phyloP scores from a whole-genome alignment of 441 rosid species.

The Lagerstroemia fauriei region DNA sequence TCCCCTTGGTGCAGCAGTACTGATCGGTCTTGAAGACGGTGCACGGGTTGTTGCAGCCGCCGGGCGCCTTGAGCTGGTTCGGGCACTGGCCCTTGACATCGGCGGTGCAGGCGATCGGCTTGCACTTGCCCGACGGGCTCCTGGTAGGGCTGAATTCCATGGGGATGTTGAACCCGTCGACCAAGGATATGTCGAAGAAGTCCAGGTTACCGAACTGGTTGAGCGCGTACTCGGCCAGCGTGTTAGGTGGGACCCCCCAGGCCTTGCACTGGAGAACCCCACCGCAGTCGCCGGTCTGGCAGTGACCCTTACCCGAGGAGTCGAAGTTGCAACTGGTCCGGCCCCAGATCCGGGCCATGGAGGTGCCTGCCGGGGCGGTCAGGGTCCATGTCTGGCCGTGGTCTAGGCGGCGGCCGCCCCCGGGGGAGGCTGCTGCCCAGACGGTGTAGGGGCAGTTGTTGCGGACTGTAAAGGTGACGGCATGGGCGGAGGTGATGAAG shows the following conservation, averaged over 20 bases:
- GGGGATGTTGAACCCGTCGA: slow-evolving; percentile 67
- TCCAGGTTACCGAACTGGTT: slow-evolving; percentile 39
- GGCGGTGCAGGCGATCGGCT: slow-evolving; percentile 37
- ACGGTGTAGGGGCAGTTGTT: slow-evolving; percentile 47
- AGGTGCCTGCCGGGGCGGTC: slow-evolving; percentile 32
- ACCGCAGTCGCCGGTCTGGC: slow-evolving; percentile 53
- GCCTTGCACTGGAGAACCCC: slow-evolving; percentile 49
- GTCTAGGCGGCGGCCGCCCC: slow-evolving; percentile 50
- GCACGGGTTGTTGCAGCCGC: slow-evolving; percentile 56
- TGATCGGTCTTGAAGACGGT: slow-evolving; percentile 45
- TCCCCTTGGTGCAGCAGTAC: slow-evolving; percentile 54
- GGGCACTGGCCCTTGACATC: slow-evolving; percentile 50
- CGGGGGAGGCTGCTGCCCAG: slow-evolving; percentile 55
- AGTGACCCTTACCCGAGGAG: slow-evolving; percentile 41
- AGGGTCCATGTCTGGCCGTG: slow-evolving; percentile 47
- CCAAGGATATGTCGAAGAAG: slow-evolving; percentile 50
- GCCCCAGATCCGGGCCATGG: slow-evolving; percentile 52
- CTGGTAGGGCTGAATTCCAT: slow-evolving; percentile 45
- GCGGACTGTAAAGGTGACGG: slow-evolving; percentile 42
- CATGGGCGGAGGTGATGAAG: slow-evolving; percentile 27
- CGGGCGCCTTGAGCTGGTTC: slow-evolving; percentile 29
- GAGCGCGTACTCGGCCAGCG: slow-evolving; percentile 52
- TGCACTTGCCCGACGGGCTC: slow-evolving; percentile 19
- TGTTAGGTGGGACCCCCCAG: slow-evolving; percentile 52
- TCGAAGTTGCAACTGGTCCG: slow-evolving; percentile 53